These are phyloP conservation scores for Aspergillus melleus DNA, from an alignment of 2,329 filamentous ascomycete genomes.

Conservation along the genomic window DNA sequence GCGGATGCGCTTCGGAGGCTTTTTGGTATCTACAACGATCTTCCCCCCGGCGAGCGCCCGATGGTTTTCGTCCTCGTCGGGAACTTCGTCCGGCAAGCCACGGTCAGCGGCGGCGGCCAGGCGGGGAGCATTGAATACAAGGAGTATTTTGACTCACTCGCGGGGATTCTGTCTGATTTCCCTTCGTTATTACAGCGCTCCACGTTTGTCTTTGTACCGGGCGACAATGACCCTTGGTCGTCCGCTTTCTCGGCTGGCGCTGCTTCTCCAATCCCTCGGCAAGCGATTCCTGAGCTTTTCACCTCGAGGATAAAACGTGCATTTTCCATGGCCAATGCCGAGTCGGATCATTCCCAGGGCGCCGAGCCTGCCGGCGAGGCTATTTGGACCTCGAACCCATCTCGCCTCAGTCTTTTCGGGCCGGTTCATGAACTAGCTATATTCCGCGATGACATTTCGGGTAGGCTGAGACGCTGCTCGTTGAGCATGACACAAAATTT, in stretches of 20 bases:
- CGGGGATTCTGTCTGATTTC: slow-evolving; percentile 79
- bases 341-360: slow-evolving; percentile 55
- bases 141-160: slow-evolving; percentile 88
- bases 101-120: slow-evolving; percentile 65
- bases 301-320: slow-evolving; percentile 80
- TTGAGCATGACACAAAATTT: slow-evolving; percentile 62
- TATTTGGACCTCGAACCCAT: slow-evolving; percentile 86
- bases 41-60: slow-evolving; percentile 65
- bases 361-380: slow-evolving; percentile 65
- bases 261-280: slow-evolving; percentile 48
- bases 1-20: slow-evolving; percentile 79
- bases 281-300: slow-evolving; percentile 78
- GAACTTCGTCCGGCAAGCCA: slow-evolving; percentile 68
- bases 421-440: slow-evolving; percentile 84
- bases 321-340: slow-evolving; percentile 75
- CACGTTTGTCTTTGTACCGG: slow-evolving; percentile 90
- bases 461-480: slow-evolving; percentile 72
- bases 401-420: slow-evolving; percentile 79
- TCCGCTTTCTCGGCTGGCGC: slow-evolving; percentile 67
- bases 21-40: slow-evolving; percentile 69
- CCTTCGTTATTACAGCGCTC: slow-evolving; percentile 74
- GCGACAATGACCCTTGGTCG: slow-evolving; percentile 96
- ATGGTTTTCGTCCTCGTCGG: slow-evolving; percentile 81
- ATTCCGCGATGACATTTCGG: slow-evolving; percentile 82
- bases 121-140: slow-evolving; percentile 94